A percentile compares a stretch with the other conserved stretches of the same genome.
phyloP scores from a whole-genome alignment of 2,329 filamentous ascomycete genomes.

The Fusarium sp. region DNA sequence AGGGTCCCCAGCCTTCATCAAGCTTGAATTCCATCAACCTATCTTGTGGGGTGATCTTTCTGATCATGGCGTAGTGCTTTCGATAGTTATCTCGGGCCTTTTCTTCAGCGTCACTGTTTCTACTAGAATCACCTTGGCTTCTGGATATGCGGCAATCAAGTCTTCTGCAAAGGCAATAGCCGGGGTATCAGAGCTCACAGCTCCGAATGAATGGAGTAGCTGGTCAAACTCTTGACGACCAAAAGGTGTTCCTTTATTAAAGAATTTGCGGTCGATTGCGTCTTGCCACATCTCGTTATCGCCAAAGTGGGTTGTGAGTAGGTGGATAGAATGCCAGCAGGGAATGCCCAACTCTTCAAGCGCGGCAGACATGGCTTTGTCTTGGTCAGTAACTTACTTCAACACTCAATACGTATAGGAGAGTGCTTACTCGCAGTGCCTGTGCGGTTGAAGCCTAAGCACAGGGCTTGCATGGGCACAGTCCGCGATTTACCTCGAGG shows the following conservation, averaged over 20 bases:
- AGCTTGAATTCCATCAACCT: slow-evolving; percentile 48
- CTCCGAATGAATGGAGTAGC: slow-evolving; percentile 41
- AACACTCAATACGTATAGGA: too few relatives aligned
- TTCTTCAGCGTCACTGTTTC: slow-evolving; percentile 3
- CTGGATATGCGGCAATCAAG: slow-evolving; percentile 17
- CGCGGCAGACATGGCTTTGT: slow-evolving; percentile 28
- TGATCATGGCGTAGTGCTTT: slow-evolving; percentile 8
- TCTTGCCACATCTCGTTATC: slow-evolving; percentile 42
- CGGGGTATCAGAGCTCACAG: slow-evolving; percentile 54
- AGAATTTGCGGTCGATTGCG: slow-evolving; percentile 37
- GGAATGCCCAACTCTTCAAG: slow-evolving; percentile 30
- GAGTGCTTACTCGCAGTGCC: slow-evolving; percentile 39
- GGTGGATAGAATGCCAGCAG: slow-evolving; percentile 33
- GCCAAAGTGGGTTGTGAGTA: slow-evolving; percentile 35
- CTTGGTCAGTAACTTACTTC: not conserved
- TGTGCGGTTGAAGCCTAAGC: slow-evolving; percentile 37
- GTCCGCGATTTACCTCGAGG: slow-evolving; percentile 28
- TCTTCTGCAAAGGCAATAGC: slow-evolving; percentile 41
- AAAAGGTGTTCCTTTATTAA: slow-evolving; percentile 21
- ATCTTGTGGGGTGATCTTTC: not conserved
- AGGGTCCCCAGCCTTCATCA: slow-evolving; percentile 52
- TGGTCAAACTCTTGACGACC: slow-evolving; percentile 33
- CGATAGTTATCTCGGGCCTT: slow-evolving; percentile 15
- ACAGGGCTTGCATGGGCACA: slow-evolving; percentile 38
- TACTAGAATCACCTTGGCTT: slow-evolving; percentile 16